These are phyloP conservation scores for Jaapia argillacea DNA, from an alignment of 768 basidiomycete species.

Conservation along the genomic window DNA sequence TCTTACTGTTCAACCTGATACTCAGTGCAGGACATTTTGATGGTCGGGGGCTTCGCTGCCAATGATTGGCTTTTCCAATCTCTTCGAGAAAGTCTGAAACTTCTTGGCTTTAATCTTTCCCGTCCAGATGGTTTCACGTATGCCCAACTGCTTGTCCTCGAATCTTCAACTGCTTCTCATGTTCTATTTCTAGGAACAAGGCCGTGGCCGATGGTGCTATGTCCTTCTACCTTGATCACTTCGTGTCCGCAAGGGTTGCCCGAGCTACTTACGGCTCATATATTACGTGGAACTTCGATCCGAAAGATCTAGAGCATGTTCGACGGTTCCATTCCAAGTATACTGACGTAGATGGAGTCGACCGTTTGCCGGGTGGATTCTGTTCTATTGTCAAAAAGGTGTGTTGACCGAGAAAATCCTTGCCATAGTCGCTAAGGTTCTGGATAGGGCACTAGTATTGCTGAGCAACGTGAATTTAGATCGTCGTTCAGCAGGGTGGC, in stretches of 20 bases:
- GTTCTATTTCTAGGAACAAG: constrained; percentile 24
- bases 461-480: too few relatives aligned
- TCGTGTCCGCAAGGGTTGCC: constrained; percentile 27
- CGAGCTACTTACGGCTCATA: constrained; percentile 29
- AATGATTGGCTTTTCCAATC: constrained; percentile 30
- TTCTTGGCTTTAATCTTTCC: not conserved
- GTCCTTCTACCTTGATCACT: constrained; percentile 32
- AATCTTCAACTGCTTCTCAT: not conserved
- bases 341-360: constrained; percentile 22
- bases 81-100: constrained; percentile 13
- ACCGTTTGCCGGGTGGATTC: constrained; percentile 21
- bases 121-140: constrained; percentile 1
- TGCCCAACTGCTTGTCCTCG: not conserved
- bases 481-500: too few relatives aligned
- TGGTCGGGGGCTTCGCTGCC: constrained; percentile 36
- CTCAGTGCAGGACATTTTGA: constrained; percentile 22
- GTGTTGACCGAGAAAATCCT: too few relatives aligned
- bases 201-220: constrained; percentile 37
- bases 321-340: constrained; percentile 16
- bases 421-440: too few relatives aligned
- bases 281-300: constrained; percentile 20
- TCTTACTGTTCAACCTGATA: not conserved
- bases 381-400: constrained; percentile 21
- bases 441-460: too few relatives aligned
- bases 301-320: constrained; percentile 18